Base-by-base conservation (phyloP, 1,284 basidiomycete species). In the Leccinum variabile region DNA sequence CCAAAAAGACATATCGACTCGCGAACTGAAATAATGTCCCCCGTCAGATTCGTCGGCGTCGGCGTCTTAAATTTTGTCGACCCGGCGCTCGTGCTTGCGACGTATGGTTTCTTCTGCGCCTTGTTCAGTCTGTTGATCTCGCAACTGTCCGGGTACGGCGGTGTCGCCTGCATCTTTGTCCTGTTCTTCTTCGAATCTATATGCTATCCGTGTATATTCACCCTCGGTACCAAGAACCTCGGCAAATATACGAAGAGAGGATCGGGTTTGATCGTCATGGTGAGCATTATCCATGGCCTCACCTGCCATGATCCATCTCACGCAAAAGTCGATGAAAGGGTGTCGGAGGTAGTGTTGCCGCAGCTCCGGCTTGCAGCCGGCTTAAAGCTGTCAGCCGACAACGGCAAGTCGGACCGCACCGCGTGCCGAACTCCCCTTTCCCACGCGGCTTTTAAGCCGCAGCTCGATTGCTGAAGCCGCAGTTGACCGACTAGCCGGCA, bases 161-260 rank as follows among this genome's bases (percentile, higher is more conserved):
- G 86, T 44, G 78, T 91, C 55, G 85, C 81, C 9, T 86, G 82
- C 74, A 71, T 91, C 61, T 91, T 90, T 74, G 72, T 81, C 63
- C 75, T 92, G 63, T 91, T 91, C 82, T 91, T 89, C 81, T 91
- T 90, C 75, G 90, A 91, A 74, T 87, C 85, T 8, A 86, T 88
- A 67, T 88, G 87, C 71, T 88, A 88, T 70, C 86, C 87, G 5
- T 85, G 87, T 67, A 87, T 91, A 63, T 90, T 89, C 77, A 87
- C 87, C 1, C 79, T 92, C 44, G 87, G 83, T 7, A 93, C 90
- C 37, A 83, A 85, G 74, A 85, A 86, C 69, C 78, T 91, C 54
- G 90, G 90, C 37, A 79, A 80, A 60, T 82, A 89, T 77, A 89
- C 90, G 5, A 90, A 90, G 75, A 79, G 80, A 59, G 90, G 86